Base-by-base conservation (phyloP, 495 filamentous ascomycete genomes). In the Penicillium desertorum region DNA sequence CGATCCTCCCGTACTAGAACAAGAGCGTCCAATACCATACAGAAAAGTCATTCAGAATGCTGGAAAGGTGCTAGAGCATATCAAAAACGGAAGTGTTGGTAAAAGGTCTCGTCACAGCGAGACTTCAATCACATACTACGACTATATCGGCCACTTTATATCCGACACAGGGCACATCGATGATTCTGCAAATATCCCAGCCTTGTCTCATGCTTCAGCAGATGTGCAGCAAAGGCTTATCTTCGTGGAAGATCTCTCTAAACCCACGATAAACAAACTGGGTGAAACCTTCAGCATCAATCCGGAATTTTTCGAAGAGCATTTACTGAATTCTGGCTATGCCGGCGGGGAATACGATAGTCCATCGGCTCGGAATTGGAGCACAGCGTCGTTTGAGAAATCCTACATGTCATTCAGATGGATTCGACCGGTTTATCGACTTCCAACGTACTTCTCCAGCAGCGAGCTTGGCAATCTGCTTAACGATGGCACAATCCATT, bases 301-400 rank as follows among this genome's bases (percentile, higher is more conserved):
- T 23, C 60, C 60, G 3, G 54, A 58, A 22, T 62, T 62, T 16
- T 62, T 62, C 37, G 60, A 62, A 23, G 54, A 62, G 39, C 60
- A 62, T 37, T 32, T 62, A 25, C 50, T 62, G 1, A 55, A 62
- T 50, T 58, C 60, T 5, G 51, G 51, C 5, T 62, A 62, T 51
- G 32, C 45, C 1, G 60, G 50, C 0, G 36, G 44, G 0, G 25
- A 58, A 2, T 57, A 44, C n/a, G 20, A 58, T 12, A 45, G 50
- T 45, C 37, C 34, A 34, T 27, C 60, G 17, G 27, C 60, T 14
- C 29, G 37, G 16, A 54, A 32, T 9, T 62, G 60, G 60, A 41
- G 27, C 3, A 62, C 60, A 16, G 45, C 49, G 7, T 45, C 50
- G 3, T 32, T 62, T 4, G 6, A 41, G 1, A 62, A 62, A 30